Percentiles rank a stretch among this genome's conserved stretches.
Evolutionary conservation across 2,329 filamentous ascomycete genomes (phyloP).

Genomic region (Cladosporium sp.): DNA sequence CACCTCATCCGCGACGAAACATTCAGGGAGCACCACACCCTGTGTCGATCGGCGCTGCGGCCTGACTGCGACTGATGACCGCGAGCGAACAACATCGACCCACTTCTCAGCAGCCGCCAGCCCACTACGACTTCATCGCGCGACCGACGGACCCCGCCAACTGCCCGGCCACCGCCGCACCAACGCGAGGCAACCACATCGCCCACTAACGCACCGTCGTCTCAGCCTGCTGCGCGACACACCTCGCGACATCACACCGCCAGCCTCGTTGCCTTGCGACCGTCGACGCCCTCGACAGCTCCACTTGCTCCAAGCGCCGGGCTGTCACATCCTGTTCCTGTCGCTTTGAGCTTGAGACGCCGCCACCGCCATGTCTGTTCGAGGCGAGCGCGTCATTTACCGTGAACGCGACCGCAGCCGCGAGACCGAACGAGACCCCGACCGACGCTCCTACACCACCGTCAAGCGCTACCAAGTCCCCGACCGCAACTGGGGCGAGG

Average conservation of each 20-base stretch:
- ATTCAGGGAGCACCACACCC: too few relatives aligned
- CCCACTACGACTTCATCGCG: too few relatives aligned
- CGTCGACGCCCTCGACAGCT: background rate
- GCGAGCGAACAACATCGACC: too few relatives aligned
- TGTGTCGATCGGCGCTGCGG: too few relatives aligned
- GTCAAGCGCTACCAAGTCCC: slow-evolving; percentile 56
- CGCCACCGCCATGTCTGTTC: slow-evolving; percentile 34
- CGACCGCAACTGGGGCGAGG: slow-evolving; percentile 31
- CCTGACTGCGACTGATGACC: too few relatives aligned
- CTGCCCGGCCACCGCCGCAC: too few relatives aligned
- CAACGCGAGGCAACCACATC: too few relatives aligned
- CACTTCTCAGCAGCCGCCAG: too few relatives aligned
- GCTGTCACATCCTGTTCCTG: background rate
- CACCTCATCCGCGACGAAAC: background rate
- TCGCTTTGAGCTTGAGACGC: background rate
- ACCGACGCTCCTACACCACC: slow-evolving; percentile 44
- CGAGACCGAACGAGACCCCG: slow-evolving; percentile 36
- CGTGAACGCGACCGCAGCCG: slow-evolving; percentile 41
- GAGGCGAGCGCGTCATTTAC: slow-evolving; percentile 33
- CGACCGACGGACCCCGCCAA: too few relatives aligned
- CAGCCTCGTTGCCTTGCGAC: too few relatives aligned
- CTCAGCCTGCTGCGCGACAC: slow-evolving; percentile 2
- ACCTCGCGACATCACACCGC: background rate
- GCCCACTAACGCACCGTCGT: background rate
- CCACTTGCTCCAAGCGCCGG: background rate